A percentile compares a stretch with the other conserved stretches of the same genome.
phyloP scores from a whole-genome alignment of 345 rosid species.

The Rubroshorea leprosula region DNA sequence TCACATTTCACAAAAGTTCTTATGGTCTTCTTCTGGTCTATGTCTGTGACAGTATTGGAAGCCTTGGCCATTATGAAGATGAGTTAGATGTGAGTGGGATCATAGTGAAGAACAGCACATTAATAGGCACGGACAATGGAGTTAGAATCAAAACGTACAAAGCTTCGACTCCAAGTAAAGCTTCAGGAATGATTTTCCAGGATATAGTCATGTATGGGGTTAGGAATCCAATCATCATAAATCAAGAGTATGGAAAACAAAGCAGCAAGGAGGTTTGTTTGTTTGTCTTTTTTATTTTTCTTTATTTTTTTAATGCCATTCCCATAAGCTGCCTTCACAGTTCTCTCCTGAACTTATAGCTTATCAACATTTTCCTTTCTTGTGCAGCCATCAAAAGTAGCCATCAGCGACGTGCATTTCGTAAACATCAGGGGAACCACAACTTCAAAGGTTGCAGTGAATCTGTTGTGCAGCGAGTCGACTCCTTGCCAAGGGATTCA shows the following conservation, averaged over 20 bases:
- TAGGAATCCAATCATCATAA: constrained; percentile 46
- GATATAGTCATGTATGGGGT: constrained; percentile 43
- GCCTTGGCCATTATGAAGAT: constrained; percentile 50
- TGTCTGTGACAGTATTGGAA: constrained; percentile 39
- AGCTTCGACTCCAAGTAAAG: constrained; percentile 33
- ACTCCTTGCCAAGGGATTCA: constrained; percentile 38
- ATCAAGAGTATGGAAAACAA: constrained; percentile 38
- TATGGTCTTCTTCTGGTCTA: too few relatives aligned
- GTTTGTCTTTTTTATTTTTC: not conserved
- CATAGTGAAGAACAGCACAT: constrained; percentile 37
- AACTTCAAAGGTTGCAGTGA: constrained; percentile 29
- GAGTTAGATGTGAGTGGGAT: constrained; percentile 46
- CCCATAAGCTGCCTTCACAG: too few relatives aligned
- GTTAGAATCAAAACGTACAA: constrained; percentile 54
- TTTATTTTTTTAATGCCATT: too few relatives aligned
- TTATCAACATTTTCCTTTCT: too few relatives aligned
- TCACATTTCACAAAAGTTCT: too few relatives aligned
- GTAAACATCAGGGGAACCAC: constrained; percentile 48
- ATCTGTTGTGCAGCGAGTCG: constrained; percentile 40
- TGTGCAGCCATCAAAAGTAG: constrained; percentile 45
- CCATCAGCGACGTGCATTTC: constrained; percentile 36
- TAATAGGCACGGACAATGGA: constrained; percentile 43
- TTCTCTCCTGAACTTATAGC: too few relatives aligned
- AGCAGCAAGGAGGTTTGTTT: constrained; percentile 14
- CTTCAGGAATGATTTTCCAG: constrained; percentile 29